Evolutionary conservation across 2,329 filamentous ascomycete genomes (phyloP).

Genomic region (Arthrobotrys pseudoclavata): DNA sequence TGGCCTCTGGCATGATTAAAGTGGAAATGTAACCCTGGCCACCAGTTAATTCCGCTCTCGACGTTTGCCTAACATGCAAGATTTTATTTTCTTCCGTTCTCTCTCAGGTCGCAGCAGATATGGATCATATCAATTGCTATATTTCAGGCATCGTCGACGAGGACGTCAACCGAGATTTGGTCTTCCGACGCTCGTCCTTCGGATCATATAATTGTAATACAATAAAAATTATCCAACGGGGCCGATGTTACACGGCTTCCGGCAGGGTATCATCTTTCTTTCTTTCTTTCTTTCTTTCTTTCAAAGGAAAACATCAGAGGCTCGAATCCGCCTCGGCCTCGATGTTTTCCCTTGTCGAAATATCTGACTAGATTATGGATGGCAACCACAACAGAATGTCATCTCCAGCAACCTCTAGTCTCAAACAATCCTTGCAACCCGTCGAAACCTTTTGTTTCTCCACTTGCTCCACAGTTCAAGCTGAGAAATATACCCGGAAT

Average conservation of each 20-base stretch:
- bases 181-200: slow-evolving; percentile 30
- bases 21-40: slow-evolving; percentile 23
- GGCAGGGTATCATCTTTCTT: slow-evolving; percentile 8
- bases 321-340: slow-evolving; percentile 16
- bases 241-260: slow-evolving; percentile 54
- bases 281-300: neutral
- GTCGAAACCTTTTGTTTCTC: slow-evolving; percentile 50
- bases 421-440: slow-evolving; percentile 51
- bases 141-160: slow-evolving; percentile 42
- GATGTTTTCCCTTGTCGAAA: neutral
- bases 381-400: slow-evolving; percentile 46
- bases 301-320: slow-evolving; percentile 20
- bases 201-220: slow-evolving; percentile 18
- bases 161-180: slow-evolving; percentile 47
- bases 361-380: slow-evolving; percentile 38
- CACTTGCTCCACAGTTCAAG: slow-evolving; percentile 49
- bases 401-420: slow-evolving; percentile 40
- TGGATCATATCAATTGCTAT: slow-evolving; percentile 1
- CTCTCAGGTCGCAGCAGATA: slow-evolving; percentile 1
- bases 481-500: slow-evolving; percentile 56
- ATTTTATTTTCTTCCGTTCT: slow-evolving; percentile 9
- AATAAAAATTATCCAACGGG: slow-evolving; percentile 16
- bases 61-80: slow-evolving; percentile 11
- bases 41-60: slow-evolving; percentile 29
- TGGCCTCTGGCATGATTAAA: slow-evolving; percentile 15